Evolutionary conservation across 2,329 filamentous ascomycete species (phyloP), one percentile per base, ranked within the genome.

Genomic region (Ceratocystis variospora): DNA sequence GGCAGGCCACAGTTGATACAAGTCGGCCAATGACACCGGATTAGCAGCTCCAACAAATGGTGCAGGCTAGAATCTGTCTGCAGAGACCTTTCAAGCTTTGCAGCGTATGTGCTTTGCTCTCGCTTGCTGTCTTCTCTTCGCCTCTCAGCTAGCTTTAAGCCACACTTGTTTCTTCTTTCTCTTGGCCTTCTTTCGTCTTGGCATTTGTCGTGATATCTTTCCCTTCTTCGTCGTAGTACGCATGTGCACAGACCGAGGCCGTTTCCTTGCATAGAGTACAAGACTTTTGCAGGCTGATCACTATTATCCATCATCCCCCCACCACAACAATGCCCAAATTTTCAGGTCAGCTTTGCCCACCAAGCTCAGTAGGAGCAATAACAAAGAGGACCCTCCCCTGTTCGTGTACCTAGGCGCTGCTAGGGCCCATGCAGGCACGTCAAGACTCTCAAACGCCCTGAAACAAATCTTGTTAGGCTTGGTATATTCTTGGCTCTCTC

Each of bases 361-460:
- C 37, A 41, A 5, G 4, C 37, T 15, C 37, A 41, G 37, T 41
- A 41, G 37, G 37, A 41, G 37, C 37, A 41, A 41, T 41, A 41
- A 12, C 37, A 41, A 41, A 15, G 37, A 41, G 12, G 37, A 15
- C 37, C 37, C 37, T 41, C 37, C 37, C 37, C 37, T 41, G 37
- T 15, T 41, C 37, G 10, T 41, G 37, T 41, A 5, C 37, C 37
- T 41, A 41, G 37, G 12, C 37, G 3, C 37, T 41, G 37, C 37
- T 19, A n/a, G n/a, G 48, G 48, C 55, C 55, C 55, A 1, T 59
- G 55, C 55, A 31, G 3, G 15, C 17, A 59, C 28, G 55, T 59
- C 55, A 59, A 37, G 37, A 63, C 64, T 64, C 63, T 66, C 61
- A 68, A 63, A 63, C 61, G 68, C 50, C 62, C 62, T 63, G 57